phyloP scores from a whole-genome alignment of 2,329 filamentous ascomycete genomes.

The Epichloe elymi region DNA sequence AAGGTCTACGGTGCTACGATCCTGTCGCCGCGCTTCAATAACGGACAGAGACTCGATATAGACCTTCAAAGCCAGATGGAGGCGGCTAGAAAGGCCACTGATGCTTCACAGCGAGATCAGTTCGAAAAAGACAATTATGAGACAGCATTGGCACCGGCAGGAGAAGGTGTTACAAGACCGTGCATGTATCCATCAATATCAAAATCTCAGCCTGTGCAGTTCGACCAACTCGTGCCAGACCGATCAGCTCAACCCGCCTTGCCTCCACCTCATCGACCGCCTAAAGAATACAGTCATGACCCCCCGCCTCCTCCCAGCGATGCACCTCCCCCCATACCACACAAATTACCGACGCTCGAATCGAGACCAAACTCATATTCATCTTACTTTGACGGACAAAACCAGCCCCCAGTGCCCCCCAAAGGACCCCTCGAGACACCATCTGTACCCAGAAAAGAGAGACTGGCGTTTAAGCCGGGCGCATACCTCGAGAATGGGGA shows the following conservation, averaged over 20 bases:
- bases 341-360: slow-evolving; percentile 13
- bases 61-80: slow-evolving; percentile 40
- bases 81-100: slow-evolving; percentile 33
- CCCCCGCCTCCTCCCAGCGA: background rate
- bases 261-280: slow-evolving; percentile 22
- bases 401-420: slow-evolving; percentile 16
- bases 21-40: background rate
- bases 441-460: slow-evolving; percentile 32
- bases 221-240: slow-evolving; percentile 17
- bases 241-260: slow-evolving; percentile 5
- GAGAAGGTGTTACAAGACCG: slow-evolving; percentile 13
- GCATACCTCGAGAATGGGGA: slow-evolving; percentile 84
- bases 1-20: slow-evolving; percentile 5
- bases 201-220: slow-evolving; percentile 35
- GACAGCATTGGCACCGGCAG: slow-evolving; percentile 12
- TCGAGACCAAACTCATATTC: slow-evolving; percentile 6
- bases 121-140: background rate
- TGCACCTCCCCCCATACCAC: slow-evolving; percentile 16
- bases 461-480: slow-evolving; percentile 58
- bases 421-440: slow-evolving; percentile 16
- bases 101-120: slow-evolving; percentile 11
- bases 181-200: slow-evolving; percentile 47
- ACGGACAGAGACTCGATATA: slow-evolving; percentile 22
- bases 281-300: slow-evolving; percentile 13
- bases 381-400: background rate